A percentile compares a stretch with the other conserved stretches of the same genome.
Conservation (phyloP, 176 grass and related monocot species). For the Lolium rigidum region DNA sequence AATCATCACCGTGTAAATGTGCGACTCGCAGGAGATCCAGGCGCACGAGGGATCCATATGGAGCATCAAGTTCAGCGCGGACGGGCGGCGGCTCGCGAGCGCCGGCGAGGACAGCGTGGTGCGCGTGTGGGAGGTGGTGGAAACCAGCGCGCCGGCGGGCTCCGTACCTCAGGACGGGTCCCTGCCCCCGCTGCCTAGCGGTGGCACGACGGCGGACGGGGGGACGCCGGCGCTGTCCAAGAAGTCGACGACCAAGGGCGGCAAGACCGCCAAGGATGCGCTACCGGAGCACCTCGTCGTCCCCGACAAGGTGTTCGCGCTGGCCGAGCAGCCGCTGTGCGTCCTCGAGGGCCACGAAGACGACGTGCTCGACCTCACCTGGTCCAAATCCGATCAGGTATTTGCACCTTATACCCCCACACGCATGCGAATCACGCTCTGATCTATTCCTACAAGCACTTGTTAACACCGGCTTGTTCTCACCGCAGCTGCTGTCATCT, state of each 20-base stretch:
- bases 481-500: conserved; percentile 71
- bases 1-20: not conserved
- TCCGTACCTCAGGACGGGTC: conserved; percentile 39
- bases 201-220: not conserved
- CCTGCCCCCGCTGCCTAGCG: not conserved
- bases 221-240: conserved; percentile 41
- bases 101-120: conserved; percentile 83
- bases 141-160: conserved; percentile 56
- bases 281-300: conserved; percentile 83
- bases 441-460: not conserved
- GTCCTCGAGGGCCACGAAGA: conserved; percentile 82
- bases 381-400: conserved; percentile 77
- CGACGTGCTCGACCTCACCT: conserved; percentile 93
- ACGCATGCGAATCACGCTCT: not conserved
- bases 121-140: conserved; percentile 76
- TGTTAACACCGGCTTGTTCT: not conserved
- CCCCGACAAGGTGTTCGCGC: conserved; percentile 81
- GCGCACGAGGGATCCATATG: conserved; percentile 94
- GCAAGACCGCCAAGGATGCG: conserved; percentile 57
- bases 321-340: conserved; percentile 74
- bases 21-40: conserved; percentile 51
- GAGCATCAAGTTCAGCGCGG: conserved; percentile 87
- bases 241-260: conserved; percentile 48
- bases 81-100: conserved; percentile 74
- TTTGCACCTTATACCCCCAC: too few species aligned